Evolutionary conservation across 306 rosid genomes (phyloP), one percentile per base, ranked within the genome.

Genomic region (Alnus glutinosa): DNA sequence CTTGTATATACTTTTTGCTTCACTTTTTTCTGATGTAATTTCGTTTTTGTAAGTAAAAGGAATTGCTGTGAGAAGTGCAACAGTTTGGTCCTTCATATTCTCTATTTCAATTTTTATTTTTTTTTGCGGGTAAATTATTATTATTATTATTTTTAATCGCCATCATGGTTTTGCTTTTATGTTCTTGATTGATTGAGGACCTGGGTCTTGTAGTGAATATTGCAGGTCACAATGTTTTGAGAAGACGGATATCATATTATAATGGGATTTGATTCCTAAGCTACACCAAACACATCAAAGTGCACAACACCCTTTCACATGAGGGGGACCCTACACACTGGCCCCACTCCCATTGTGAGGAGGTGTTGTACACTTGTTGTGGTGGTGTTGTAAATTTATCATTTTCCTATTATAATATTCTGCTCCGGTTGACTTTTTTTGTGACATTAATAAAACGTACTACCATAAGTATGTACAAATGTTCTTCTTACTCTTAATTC

Each of bases 151-250:
- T 66, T 39, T 39, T 0, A 67, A 18, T 42, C n/a, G 13, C 11
- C 70, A 12, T 34, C 14, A 13, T 10, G 10, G 37, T 70, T 74
- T 13, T 28, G 10, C 54, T 78, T 34, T 48, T 70, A 69, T 69
- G 48, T 76, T 37, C 62, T 37, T 55, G 68, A 52, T 37, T 55
- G 68, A 52, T 66, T n/a, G 39, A n/a, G 70, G 54, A 42, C n/a
- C 55, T 42, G 1, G 30, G 48, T 78, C 47, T 70, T 62, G 71
- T 74, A 23, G 23, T 62, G 55, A 18, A 62, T 3, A 13, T 59
- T 70, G 4, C 70, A 55, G 74, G 28, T 78, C 54, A 51, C 42
- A 59, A 28, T 28, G 66, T 9, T 59, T 4, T 19, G 39, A 59
- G 15, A 59, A 23, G 66, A 59, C 28, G 37, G 15, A 11, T 7